Conservation (phyloP, 108 stramenopile genomes). For the Seminavis robusta region DNA sequence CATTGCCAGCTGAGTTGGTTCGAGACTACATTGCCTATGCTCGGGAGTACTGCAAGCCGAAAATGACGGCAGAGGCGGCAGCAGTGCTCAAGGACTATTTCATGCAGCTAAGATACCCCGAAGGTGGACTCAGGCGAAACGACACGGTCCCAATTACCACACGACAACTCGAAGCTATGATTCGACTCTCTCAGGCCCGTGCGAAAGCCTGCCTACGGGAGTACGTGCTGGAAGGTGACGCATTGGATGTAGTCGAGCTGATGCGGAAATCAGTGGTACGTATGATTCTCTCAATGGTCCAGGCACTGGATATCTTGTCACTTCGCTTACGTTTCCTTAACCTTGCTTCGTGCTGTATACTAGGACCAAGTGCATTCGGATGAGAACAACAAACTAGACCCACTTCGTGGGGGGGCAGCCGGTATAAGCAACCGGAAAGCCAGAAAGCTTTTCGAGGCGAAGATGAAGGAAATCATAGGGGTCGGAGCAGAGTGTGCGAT, state of each 20-base stretch:
- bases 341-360: background rate
- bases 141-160: slow-evolving; percentile 95
- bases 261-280: slow-evolving; percentile 69
- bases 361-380: slow-evolving; percentile 72
- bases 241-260: slow-evolving; percentile 96
- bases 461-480: slow-evolving; percentile 40
- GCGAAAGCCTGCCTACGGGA: slow-evolving; percentile 94
- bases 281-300: background rate
- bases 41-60: slow-evolving; percentile 89
- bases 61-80: slow-evolving; percentile 84
- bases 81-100: slow-evolving; percentile 85
- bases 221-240: slow-evolving; percentile 89
- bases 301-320: background rate
- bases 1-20: slow-evolving; percentile 76
- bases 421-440: slow-evolving; percentile 74
- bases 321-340: background rate
- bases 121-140: slow-evolving; percentile 31
- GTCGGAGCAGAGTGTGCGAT: slow-evolving; percentile 44
- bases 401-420: slow-evolving; percentile 63
- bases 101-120: slow-evolving; percentile 73
- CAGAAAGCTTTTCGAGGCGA: slow-evolving; percentile 42
- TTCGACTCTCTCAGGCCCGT: slow-evolving; percentile 91
- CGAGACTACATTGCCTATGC: slow-evolving; percentile 97
- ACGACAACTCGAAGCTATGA: slow-evolving; percentile 94
- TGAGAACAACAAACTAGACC: slow-evolving; percentile 66